A percentile compares a stretch with the other conserved stretches of the same genome.
Conservation (phyloP, 2,329 filamentous ascomycete genomes). For the Neonectria sp. region DNA sequence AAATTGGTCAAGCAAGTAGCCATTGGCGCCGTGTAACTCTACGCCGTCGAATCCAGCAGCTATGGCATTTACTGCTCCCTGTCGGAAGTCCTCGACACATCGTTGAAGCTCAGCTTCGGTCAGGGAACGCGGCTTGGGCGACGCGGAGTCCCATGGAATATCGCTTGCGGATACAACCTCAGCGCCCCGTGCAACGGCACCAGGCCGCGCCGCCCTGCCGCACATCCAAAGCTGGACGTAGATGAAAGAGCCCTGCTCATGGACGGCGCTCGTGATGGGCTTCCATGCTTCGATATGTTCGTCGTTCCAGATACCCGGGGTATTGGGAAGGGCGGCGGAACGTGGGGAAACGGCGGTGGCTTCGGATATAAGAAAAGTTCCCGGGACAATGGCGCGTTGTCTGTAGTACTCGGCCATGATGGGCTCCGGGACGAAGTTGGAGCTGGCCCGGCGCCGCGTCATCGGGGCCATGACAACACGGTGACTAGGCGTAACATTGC, state of each 20-base stretch:
- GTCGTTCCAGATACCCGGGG: constrained; percentile 15
- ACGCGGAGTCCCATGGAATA: not conserved
- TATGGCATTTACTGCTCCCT: constrained; percentile 67
- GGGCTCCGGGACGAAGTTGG: constrained; percentile 21
- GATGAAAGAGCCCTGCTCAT: constrained; percentile 22
- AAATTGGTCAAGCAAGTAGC: constrained; percentile 74
- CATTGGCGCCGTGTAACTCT: constrained; percentile 71
- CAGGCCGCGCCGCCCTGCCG: constrained; percentile 25
- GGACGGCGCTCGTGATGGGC: constrained; percentile 17
- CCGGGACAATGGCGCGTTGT: constrained; percentile 29
- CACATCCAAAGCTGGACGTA: constrained; percentile 35
- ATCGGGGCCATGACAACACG: not conserved
- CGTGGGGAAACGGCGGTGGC: constrained; percentile 27
- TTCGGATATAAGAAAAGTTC: constrained; percentile 34
- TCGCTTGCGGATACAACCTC: constrained; percentile 8
- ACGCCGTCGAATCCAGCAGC: constrained; percentile 78
- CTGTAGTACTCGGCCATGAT: constrained; percentile 34
- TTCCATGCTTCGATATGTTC: constrained; percentile 27
- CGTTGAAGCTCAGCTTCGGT: no score
- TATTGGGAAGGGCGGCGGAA: constrained; percentile 22
- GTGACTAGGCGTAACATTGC: not conserved
- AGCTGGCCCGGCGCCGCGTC: not conserved
- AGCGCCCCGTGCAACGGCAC: constrained; percentile 8
- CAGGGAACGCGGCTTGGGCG: not conserved
- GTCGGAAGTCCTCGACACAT: constrained; percentile 27